Evolutionary conservation across 169 alveolate species (phyloP).

Genomic region (Toxoplasma gondii): DNA sequence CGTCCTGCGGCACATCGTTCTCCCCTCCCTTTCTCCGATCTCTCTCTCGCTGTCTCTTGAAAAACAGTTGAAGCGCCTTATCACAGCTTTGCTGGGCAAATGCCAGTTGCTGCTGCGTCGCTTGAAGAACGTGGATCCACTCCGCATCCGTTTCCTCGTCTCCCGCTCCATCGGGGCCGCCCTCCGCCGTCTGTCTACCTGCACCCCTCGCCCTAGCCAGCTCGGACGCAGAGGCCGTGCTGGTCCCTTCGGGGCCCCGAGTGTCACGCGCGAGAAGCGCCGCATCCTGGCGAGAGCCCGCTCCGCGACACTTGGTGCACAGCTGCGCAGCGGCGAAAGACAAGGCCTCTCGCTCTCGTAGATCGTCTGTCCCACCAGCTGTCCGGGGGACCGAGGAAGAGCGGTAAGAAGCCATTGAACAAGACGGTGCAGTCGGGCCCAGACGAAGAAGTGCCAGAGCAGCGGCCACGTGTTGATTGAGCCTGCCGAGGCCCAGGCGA

Average conservation of each 20-base stretch:
- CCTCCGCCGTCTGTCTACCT: background rate
- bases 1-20: background rate
- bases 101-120: background rate
- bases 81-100: constrained; percentile 4
- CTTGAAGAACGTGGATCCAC: constrained; percentile 12
- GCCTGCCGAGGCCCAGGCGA: constrained; percentile 22
- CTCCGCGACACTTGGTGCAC: background rate
- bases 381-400: background rate
- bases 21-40: background rate
- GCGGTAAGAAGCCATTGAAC: background rate
- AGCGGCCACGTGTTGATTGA: constrained; percentile 26
- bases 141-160: background rate
- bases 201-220: background rate
- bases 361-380: background rate
- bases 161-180: background rate
- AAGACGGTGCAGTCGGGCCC: background rate
- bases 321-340: background rate
- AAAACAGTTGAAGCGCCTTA: background rate
- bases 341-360: background rate
- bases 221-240: too few relatives aligned
- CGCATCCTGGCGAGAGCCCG: background rate
- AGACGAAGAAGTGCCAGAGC: constrained; percentile 19
- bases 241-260: too few relatives aligned
- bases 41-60: background rate
- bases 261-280: background rate